Evolutionary conservation across 768 basidiomycete species (phyloP), one percentile per base, ranked within the genome.

Genomic region (Boletus vinaceobasis): DNA sequence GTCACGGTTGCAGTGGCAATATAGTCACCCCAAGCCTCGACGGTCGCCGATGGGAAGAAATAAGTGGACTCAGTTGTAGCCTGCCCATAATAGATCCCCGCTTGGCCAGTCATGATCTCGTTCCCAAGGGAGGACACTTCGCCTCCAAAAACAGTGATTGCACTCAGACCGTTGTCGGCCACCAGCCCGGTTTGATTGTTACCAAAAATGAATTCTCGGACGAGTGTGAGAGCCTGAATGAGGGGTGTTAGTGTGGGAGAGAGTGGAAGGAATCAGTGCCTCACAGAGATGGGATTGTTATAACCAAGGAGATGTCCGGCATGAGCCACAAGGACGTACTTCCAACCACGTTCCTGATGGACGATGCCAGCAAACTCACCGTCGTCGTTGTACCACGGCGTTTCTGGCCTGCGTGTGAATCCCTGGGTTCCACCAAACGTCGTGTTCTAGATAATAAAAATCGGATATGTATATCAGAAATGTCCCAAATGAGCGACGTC

Each of bases 381-480:
- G 0, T 65, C 61, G 46, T 86, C 83, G 52, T 83, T 80, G 48
- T 69, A 72, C 86, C 86, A 89, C 0, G 82, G 79, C 1, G 88
- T 89, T 0, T 81, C 76, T 4, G 88, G 88, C 53, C 76, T 79
- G 40, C 81, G 75, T 0, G 85, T 82, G 66, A 90, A 90, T 2
- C 88, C 88, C 69, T 85, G 85, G 38, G 83, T 83, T 8, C 87
- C 87, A 27, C 87, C 86, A 62, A 89, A 90, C 1, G 87, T 89
- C n/a, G 86, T 87, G 62, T 90, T 90, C 84, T 88, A 55, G 0
- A 51, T 11, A 2, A 36, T 1, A 29, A 21, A 27, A 11, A 9
- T 60, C n/a, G 50, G 56, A 50, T 1, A 2, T 7, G 23, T 14
- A 45, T 1, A 2, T 7, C 21, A n/a, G 26, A 21, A 33, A 26